These are phyloP conservation scores for Ilex aquifolium DNA, from an alignment of 257 asterid genomes.

Conservation along the genomic window DNA sequence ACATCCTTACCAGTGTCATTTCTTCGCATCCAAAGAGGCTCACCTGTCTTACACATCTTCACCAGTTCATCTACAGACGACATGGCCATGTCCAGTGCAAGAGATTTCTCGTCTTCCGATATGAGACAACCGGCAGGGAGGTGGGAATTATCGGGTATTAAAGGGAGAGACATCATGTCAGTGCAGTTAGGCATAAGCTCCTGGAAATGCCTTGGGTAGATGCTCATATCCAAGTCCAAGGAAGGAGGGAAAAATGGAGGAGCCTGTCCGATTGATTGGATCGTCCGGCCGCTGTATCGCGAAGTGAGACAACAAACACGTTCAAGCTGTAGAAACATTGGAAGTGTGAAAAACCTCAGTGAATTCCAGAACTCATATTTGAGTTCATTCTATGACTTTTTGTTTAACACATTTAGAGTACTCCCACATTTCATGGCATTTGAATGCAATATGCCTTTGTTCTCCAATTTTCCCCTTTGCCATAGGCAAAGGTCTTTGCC, in stretches of 20 bases:
- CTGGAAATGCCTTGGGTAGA: slow-evolving; percentile 45
- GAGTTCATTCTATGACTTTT: too few species aligned
- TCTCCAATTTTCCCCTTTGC: too few species aligned
- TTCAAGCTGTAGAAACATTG: slow-evolving; percentile 39
- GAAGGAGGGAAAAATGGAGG: slow-evolving; percentile 38
- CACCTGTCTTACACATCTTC: slow-evolving; percentile 58
- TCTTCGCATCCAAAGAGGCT: slow-evolving; percentile 62
- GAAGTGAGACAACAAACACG: slow-evolving; percentile 57
- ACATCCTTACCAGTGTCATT: slow-evolving; percentile 26
- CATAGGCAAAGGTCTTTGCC: too few species aligned
- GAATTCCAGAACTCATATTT: too few species aligned
- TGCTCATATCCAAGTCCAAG: slow-evolving; percentile 55
- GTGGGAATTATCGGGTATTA: slow-evolving; percentile 48
- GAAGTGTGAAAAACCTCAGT: neutral
- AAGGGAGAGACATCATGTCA: slow-evolving; percentile 42
- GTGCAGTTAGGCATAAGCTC: slow-evolving; percentile 29
- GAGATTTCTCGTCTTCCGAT: slow-evolving; percentile 65
- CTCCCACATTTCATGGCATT: too few species aligned
- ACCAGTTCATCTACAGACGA: slow-evolving; percentile 55
- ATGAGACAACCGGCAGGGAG: slow-evolving; percentile 44
- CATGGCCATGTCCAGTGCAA: slow-evolving; percentile 64
- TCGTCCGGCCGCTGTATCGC: slow-evolving; percentile 61
- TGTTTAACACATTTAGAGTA: too few species aligned
- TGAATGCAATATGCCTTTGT: too few species aligned
- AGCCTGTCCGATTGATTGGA: slow-evolving; percentile 36